These are phyloP conservation scores for Salvia rosmarinus DNA, from an alignment of 257 asterid genomes.

Conservation along the genomic window DNA sequence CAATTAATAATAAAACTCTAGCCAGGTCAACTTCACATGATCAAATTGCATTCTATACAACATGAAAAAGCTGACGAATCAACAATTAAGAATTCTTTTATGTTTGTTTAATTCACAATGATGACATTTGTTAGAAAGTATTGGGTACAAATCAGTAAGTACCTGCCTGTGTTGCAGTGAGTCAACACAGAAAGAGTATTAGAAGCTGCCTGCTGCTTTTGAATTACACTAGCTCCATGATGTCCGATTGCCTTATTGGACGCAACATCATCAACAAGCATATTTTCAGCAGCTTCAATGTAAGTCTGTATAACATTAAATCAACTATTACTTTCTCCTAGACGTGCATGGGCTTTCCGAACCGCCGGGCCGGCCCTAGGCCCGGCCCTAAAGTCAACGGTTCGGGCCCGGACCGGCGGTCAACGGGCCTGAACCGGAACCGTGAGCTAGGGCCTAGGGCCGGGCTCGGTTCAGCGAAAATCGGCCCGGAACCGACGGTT, in stretches of 20 bases:
- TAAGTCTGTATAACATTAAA: conserved; percentile 55
- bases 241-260: conserved; percentile 89
- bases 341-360: too few species aligned
- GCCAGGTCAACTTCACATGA: conserved; percentile 23
- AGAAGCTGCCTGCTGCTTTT: conserved; percentile 47
- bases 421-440: too few species aligned
- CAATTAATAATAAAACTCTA: conserved; percentile 31
- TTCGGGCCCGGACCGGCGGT: too few species aligned
- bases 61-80: conserved; percentile 6
- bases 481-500: too few species aligned
- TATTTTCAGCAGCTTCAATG: conserved; percentile 77
- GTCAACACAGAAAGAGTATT: too few species aligned
- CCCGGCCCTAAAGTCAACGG: too few species aligned
- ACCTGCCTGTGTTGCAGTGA: too few species aligned
- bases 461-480: too few species aligned
- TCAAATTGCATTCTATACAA: conserved; percentile 28
- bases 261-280: conserved; percentile 90
- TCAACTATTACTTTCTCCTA: conserved; percentile 12
- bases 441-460: too few species aligned
- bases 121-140: conserved; percentile 16
- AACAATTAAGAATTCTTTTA: not conserved
- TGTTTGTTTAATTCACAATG: not conserved
- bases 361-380: too few species aligned
- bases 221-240: conserved; percentile 71
- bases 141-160: not conserved